Evolutionary conservation across 2,329 filamentous ascomycete genomes (phyloP).

Genomic region (Pyrenophora seminiperda): DNA sequence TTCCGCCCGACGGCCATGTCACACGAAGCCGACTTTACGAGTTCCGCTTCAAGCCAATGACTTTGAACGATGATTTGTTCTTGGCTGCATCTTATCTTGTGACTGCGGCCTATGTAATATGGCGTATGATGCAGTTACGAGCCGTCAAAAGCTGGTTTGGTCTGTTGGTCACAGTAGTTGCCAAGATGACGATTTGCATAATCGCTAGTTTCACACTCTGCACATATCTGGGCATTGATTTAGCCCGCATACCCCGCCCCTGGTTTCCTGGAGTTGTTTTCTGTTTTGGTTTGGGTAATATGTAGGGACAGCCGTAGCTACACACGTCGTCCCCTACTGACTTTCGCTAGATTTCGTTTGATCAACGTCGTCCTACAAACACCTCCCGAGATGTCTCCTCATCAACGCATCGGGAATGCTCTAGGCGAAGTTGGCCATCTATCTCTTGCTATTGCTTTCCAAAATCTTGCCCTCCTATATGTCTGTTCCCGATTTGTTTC

Average conservation of each 20-base stretch:
- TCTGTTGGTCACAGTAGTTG: slow-evolving; percentile 71
- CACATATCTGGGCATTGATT: slow-evolving; percentile 73
- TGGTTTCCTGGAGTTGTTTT: slow-evolving; percentile 79
- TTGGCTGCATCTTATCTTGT: slow-evolving; percentile 69
- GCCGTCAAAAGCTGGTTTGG: slow-evolving; percentile 78
- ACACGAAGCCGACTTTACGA: slow-evolving; percentile 70
- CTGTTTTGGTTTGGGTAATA: slow-evolving; percentile 77
- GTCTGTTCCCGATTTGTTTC: slow-evolving; percentile 70
- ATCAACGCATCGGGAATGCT: slow-evolving; percentile 72
- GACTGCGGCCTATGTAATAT: slow-evolving; percentile 67
- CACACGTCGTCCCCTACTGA: slow-evolving; percentile 12
- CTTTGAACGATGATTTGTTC: slow-evolving; percentile 66
- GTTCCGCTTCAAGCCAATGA: slow-evolving; percentile 78
- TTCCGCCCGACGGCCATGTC: slow-evolving; percentile 63
- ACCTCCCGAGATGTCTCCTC: slow-evolving; percentile 69
- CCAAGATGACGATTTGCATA: slow-evolving; percentile 73
- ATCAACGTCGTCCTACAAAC: slow-evolving; percentile 79
- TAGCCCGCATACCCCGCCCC: slow-evolving; percentile 74
- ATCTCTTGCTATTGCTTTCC: slow-evolving; percentile 68
- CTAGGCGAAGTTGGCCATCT: slow-evolving; percentile 74
- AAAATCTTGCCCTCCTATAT: slow-evolving; percentile 71
- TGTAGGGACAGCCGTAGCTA: slow-evolving; percentile 46
- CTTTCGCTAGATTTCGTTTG: slow-evolving; percentile 63
- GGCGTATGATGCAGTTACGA: slow-evolving; percentile 69
- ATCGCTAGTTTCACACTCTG: slow-evolving; percentile 81